phyloP scores from a whole-genome alignment of 208 protist species.

The Wallacemonas sp. region DNA sequence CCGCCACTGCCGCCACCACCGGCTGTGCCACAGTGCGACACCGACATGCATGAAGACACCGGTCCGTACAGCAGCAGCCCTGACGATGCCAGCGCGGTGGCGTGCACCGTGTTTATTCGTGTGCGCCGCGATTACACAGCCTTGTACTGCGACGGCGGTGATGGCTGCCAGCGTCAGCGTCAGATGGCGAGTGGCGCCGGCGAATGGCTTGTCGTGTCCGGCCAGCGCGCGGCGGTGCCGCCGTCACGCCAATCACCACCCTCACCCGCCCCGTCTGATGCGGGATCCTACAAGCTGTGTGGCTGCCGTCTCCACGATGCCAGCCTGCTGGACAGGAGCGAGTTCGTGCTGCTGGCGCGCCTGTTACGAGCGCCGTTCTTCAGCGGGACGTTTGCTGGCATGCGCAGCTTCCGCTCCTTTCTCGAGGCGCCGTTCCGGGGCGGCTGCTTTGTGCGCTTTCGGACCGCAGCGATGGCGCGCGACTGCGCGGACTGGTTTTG shows the following conservation, averaged over 20 bases:
- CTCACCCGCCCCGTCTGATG: too few relatives aligned
- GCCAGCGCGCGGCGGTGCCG: too few relatives aligned
- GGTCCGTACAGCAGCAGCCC: too few relatives aligned
- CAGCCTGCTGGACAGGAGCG: neutral
- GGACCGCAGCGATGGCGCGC: slow-evolving; percentile 33
- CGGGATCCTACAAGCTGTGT: too few relatives aligned
- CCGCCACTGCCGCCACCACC: too few relatives aligned
- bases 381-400: slow-evolving; percentile 46
- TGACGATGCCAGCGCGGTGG: neutral
- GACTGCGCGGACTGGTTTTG: slow-evolving; percentile 61
- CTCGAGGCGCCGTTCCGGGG: slow-evolving; percentile 37
- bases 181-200: too few relatives aligned
- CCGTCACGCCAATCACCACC: too few relatives aligned
- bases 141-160: slow-evolving; percentile 7
- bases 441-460: slow-evolving; percentile 68
- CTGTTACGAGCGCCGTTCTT: slow-evolving; percentile 19
- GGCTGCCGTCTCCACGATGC: neutral
- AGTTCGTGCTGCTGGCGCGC: slow-evolving; percentile 6
- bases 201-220: too few relatives aligned
- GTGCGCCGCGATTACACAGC: neutral
- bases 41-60: too few relatives aligned
- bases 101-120: slow-evolving; percentile 2
- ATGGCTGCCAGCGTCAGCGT: neutral
- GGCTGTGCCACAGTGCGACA: too few relatives aligned
- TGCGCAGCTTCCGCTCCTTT: slow-evolving; percentile 42